Conservation (phyloP, 2,329 filamentous ascomycete genomes). For the Fusarium floridanum region DNA sequence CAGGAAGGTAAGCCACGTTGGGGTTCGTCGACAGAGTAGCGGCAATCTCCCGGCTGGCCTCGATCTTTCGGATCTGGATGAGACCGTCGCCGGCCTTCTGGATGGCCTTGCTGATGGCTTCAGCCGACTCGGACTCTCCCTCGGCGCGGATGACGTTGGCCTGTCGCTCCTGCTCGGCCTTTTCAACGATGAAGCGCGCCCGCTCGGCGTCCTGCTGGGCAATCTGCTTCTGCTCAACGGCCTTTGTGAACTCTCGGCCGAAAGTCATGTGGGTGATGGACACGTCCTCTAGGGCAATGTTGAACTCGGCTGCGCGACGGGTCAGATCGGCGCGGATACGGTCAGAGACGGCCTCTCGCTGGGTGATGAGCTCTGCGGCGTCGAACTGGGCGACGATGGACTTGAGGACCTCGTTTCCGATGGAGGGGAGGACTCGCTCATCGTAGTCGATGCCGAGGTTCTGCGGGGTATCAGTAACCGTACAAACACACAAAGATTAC, state of each 20-base stretch:
- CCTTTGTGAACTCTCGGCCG: conserved; percentile 97
- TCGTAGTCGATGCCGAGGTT: conserved; percentile 98
- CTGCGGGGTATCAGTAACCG: conserved; percentile 60
- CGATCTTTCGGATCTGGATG: conserved; percentile 96
- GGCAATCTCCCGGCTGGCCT: conserved; percentile 96
- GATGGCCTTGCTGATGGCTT: conserved; percentile 94
- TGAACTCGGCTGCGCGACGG: conserved; percentile 95
- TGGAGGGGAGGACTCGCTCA: conserved; percentile 96
- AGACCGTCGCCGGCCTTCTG: conserved; percentile 93
- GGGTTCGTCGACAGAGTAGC: conserved; percentile 90
- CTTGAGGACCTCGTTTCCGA: conserved; percentile 99
- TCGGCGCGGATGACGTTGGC: conserved; percentile 98
- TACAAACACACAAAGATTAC: no score
- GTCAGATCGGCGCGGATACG: conserved; percentile 93
- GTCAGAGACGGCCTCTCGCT: conserved; percentile 96
- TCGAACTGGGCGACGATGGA: conserved; percentile 99
- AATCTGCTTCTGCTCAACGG: conserved; percentile 99
- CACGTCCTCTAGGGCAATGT: conserved; percentile 98
- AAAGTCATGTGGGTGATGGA: conserved; percentile 99
- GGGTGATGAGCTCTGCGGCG: conserved; percentile 97
- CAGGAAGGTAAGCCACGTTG: conserved; percentile 94
- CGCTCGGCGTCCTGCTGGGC: conserved; percentile 98
- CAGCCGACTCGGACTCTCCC: conserved; percentile 96
- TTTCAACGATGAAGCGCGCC: conserved; percentile 97
- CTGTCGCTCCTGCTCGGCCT: conserved; percentile 98